Conservation (phyloP, 371 early-diverging fungal species). For the Rhizopus delemar region DNA sequence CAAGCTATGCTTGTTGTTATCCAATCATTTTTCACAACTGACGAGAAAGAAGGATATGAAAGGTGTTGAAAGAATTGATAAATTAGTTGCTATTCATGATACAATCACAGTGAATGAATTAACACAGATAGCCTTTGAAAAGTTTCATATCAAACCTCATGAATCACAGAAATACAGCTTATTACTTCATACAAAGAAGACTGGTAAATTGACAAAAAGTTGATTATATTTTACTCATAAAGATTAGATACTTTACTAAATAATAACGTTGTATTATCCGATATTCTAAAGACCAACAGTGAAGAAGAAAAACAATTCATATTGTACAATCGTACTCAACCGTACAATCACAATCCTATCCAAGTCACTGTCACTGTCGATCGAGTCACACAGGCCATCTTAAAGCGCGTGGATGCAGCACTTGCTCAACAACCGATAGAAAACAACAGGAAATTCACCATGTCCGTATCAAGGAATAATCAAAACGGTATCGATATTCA, state of each 20-base stretch:
- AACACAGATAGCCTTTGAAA: slow-evolving; percentile 26
- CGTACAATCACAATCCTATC: neutral
- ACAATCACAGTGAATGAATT: slow-evolving; percentile 24
- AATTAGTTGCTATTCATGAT: slow-evolving; percentile 32
- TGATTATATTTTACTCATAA: too few relatives aligned
- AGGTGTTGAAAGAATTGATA: slow-evolving; percentile 34
- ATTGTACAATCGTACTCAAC: slow-evolving; percentile 16
- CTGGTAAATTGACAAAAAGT: slow-evolving; percentile 7
- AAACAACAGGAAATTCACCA: slow-evolving; percentile 9
- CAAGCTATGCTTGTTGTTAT: slow-evolving; percentile 26
- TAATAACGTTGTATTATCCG: slow-evolving; percentile 1
- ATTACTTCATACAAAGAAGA: slow-evolving; percentile 14
- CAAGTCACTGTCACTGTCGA: slow-evolving; percentile 21
- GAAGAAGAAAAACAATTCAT: slow-evolving; percentile 19
- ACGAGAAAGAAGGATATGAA: slow-evolving; percentile 13
- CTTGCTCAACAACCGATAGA: slow-evolving; percentile 11
- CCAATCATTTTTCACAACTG: neutral
- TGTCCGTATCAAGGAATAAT: slow-evolving; percentile 28
- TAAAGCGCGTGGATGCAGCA: slow-evolving; percentile 20
- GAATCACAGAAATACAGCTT: slow-evolving; percentile 21
- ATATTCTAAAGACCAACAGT: slow-evolving; percentile 1
- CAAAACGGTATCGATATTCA: slow-evolving; percentile 34
- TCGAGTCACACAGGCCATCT: slow-evolving; percentile 19
- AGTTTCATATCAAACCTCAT: slow-evolving; percentile 29
- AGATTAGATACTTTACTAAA: slow-evolving; percentile 14